Evolutionary conservation across 2,329 filamentous ascomycete genomes (phyloP), one percentile per base, ranked within the genome.

Genomic region (Xenosphaeropsis pyriputrescens): DNA sequence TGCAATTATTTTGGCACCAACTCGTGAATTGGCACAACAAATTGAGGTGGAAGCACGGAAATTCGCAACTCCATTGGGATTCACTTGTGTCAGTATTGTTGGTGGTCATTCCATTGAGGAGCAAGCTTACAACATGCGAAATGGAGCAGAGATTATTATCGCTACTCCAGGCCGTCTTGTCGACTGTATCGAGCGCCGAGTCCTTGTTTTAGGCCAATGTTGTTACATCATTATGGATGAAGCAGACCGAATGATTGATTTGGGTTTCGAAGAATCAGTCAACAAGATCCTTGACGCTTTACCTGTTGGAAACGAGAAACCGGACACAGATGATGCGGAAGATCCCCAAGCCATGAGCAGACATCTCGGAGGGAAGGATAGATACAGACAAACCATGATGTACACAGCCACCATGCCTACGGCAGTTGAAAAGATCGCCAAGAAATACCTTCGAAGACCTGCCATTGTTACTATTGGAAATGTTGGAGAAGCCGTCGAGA

Each of bases 191-290:
- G 91, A 98, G 59, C 75, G 91, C 14, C 79, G 89, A 26, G 75
- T 96, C 19, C 69, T 96, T 2, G 89, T 98, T 1, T 72, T 96
- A 35, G 79, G 78, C n/a, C 91, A 96, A 60, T 96, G 91, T 59
- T 94, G 88, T 63, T 96, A 96, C 61, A 75, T 96, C 40, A 94
- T 98, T 60, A 95, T 98, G 89, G 91, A 98, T 57, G 91, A 98
- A 70, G 91, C 91, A 29, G 91, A 98, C 62, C 83, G 89, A 39
- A 98, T 98, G 91, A 93, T 98, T 46, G 91, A 98, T 56, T 75
- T 96, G 43, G 91, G 91, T 34, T 98, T 98, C 56, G 91, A 98
- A 61, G 91, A 96, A 52, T 84, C 86, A 0, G 85, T 98, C 41
- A 96, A 95, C 61, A 93, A 93, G 60, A 98, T 98, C 50, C 76